These are phyloP conservation scores for Rhizopogon vulgaris DNA, from an alignment of 768 basidiomycete species.

Conservation along the genomic window DNA sequence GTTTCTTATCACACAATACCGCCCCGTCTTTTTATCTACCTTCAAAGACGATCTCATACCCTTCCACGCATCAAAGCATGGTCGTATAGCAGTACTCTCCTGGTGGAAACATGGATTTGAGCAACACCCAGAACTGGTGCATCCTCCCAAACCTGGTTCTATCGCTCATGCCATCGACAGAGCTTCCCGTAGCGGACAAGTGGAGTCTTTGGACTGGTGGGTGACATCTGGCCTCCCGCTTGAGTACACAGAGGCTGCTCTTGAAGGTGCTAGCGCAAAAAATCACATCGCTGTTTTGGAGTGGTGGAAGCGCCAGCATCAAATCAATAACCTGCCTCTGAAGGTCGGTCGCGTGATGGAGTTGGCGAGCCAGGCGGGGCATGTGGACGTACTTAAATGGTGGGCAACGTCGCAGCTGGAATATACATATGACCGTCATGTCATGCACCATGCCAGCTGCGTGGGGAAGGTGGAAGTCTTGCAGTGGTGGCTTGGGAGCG, in stretches of 20 bases:
- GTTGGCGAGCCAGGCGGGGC: constrained; percentile 73
- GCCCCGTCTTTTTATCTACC: constrained; percentile 54
- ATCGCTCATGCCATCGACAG: constrained; percentile 70
- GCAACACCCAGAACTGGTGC: constrained; percentile 53
- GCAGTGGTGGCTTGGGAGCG: constrained; percentile 79
- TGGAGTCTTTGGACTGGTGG: constrained; percentile 82
- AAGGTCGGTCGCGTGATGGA: constrained; percentile 86
- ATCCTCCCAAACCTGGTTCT: constrained; percentile 45
- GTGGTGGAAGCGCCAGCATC: constrained; percentile 73
- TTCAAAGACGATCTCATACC: constrained; percentile 69
- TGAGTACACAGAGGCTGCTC: constrained; percentile 74
- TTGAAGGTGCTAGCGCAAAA: constrained; percentile 74
- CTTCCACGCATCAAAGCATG: constrained; percentile 70
- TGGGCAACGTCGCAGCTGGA: constrained; percentile 78
- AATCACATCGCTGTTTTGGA: constrained; percentile 72
- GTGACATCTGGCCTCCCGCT: constrained; percentile 53
- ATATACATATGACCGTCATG: constrained; percentile 71
- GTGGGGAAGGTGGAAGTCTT: constrained; percentile 75
- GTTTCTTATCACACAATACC: constrained; percentile 62
- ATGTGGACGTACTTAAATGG: constrained; percentile 76
- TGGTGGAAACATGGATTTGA: constrained; percentile 76
- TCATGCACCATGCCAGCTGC: constrained; percentile 73
- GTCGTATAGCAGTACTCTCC: constrained; percentile 62
- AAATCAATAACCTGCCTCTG: constrained; percentile 46
- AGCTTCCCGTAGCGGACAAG: constrained; percentile 72